Base-by-base conservation (phyloP, 2,329 filamentous ascomycete genomes). In the Neonectria neomacrospora region DNA sequence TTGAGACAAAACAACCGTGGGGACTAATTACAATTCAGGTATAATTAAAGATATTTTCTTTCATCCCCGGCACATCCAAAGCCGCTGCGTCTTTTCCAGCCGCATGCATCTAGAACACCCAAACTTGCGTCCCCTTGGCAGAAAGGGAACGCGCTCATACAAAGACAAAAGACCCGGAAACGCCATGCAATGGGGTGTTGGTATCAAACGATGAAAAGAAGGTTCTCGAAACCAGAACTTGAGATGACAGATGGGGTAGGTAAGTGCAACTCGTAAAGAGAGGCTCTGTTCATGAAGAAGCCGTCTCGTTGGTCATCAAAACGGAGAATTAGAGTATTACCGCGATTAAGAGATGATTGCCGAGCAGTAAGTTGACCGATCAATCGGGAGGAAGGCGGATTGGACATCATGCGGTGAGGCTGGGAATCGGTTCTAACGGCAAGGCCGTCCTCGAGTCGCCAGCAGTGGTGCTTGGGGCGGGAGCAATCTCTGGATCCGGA, bases 401-500 rank as follows among this genome's bases (percentile, higher is more conserved):
- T 3, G 20, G 22, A 37, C 12, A 62, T 72, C 48, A 76, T 54
- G 66, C 67, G 12, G 71, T 68, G 45, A 74, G 26, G 5, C 64
- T 71, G 9, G 72, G 67, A 3, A 68, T 64, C 20, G 74, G 71
- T 73, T 80, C 72, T 73, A 81, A 34, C 42, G 76, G 72, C 42
- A 79, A 56, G 10, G 69, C 76, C 28, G 74, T 76, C 52, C 72
- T 70, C 18, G 79, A 78, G 54, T 78, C 78, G 37, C 78, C 79
- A 1, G 81, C 78, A 20, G 74, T 75, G 14, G 73, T 85, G 63
- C 81, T 85, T 10, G 79, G 80, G 51, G 82, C 83, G 3, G 83
- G 80, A 3, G 85, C 86, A 63, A 93, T 88, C 70, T 92, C 90
- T 1, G 92, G 91, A 75, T 94, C 91, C 5, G 91, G 89, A 61